These are phyloP conservation scores for Cruciata laevipes DNA, from an alignment of 257 asterid genomes.

Conservation along the genomic window DNA sequence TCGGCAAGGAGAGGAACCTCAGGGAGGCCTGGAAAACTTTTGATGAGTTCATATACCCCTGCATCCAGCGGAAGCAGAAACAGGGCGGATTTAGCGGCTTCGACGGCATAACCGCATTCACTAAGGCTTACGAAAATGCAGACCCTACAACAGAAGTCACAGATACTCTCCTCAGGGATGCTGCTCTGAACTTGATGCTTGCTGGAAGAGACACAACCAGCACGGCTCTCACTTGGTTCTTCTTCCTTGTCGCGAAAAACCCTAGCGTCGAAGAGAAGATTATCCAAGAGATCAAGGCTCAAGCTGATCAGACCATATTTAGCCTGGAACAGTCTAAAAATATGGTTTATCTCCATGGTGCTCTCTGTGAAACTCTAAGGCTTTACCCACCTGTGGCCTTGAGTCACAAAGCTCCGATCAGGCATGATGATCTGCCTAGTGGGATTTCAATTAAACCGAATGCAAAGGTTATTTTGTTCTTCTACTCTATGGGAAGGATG, in stretches of 20 bases:
- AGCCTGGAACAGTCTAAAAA: background rate
- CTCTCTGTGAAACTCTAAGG: constrained; percentile 12
- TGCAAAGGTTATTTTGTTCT: background rate
- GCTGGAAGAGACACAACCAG: too few relatives aligned
- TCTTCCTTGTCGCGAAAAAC: too few relatives aligned
- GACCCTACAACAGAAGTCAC: background rate
- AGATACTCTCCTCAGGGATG: constrained; percentile 29
- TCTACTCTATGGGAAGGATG: constrained; percentile 22
- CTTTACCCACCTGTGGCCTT: too few relatives aligned
- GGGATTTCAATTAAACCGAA: background rate
- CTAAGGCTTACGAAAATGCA: constrained; percentile 1
- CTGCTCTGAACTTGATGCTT: constrained; percentile 26
- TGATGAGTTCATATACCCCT: background rate
- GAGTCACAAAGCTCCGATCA: background rate
- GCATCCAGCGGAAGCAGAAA: background rate
- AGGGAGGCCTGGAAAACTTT: too few relatives aligned
- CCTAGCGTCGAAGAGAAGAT: too few relatives aligned
- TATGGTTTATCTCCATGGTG: constrained; percentile 15
- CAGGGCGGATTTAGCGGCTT: background rate
- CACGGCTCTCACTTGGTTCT: too few relatives aligned
- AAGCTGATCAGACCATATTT: background rate
- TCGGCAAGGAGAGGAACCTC: constrained; percentile 15
- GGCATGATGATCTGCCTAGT: constrained; percentile 11
- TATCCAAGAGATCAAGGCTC: too few relatives aligned
- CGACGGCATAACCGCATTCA: constrained; percentile 16